Evolutionary conservation across 2,329 filamentous ascomycete genomes (phyloP).

Genomic region (Aspergillus hortae): DNA sequence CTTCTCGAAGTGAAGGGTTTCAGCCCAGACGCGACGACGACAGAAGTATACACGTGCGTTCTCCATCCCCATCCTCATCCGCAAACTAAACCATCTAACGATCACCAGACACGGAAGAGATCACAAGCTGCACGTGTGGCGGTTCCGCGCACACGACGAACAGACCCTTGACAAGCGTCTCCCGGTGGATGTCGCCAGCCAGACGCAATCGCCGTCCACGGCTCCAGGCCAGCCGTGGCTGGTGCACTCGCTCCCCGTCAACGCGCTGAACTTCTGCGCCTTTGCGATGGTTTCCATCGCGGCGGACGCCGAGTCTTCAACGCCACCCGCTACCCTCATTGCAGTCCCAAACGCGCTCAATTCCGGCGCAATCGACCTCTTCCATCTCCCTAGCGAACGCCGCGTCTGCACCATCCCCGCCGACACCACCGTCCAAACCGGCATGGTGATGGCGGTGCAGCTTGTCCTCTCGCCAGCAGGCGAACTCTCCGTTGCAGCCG

Average conservation of each 20-base stretch:
- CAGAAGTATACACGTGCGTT: conserved; percentile 78
- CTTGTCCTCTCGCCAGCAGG: conserved; percentile 51
- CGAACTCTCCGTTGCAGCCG: conserved; percentile 63
- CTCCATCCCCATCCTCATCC: not conserved
- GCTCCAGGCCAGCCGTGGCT: conserved; percentile 65
- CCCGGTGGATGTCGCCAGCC: conserved; percentile 61
- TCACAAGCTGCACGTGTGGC: conserved; percentile 82
- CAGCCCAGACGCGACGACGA: conserved; percentile 56
- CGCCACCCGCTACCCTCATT: conserved; percentile 46
- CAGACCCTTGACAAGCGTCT: conserved; percentile 59
- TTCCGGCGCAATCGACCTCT: conserved; percentile 78
- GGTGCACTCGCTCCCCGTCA: conserved; percentile 78
- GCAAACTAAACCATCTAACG: conserved; percentile 9
- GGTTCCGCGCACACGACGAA: conserved; percentile 62
- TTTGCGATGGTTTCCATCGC: conserved; percentile 30
- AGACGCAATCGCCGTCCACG: conserved; percentile 13
- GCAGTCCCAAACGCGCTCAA: conserved; percentile 76
- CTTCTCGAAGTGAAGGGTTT: conserved; percentile 73
- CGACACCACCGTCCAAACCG: conserved; percentile 44
- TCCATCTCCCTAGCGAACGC: conserved; percentile 70
- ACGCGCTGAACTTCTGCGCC: conserved; percentile 92
- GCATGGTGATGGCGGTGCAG: conserved; percentile 83
- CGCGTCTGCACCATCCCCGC: conserved; percentile 60
- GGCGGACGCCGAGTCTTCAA: too few relatives aligned
- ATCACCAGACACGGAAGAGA: conserved; percentile 79